Base-by-base conservation (phyloP, 192 early-diverging fungal species). In the Mortierella antarctica region DNA sequence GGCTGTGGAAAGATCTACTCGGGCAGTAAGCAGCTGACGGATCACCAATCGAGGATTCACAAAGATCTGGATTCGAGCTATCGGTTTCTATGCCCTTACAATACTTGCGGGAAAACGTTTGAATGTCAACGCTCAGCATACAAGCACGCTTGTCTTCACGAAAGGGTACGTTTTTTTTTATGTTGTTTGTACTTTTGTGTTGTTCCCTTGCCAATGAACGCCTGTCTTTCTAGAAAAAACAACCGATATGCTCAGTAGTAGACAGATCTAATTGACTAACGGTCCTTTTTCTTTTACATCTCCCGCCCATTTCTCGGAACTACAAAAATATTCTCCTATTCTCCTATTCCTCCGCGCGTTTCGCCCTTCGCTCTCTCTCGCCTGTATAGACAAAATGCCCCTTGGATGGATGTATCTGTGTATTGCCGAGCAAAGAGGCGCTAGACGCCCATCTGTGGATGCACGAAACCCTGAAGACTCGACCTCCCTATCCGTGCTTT, bases 391-490 rank as follows among this genome's bases (percentile, higher is more conserved):
- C 67, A 62, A 57, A 80, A 68, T 80, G 77, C 60, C 69, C 77
- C 5, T 61, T 80, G 12, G 65, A 71, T 18, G 77, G 64, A n/a
- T 80, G 77, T 31, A 23, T 46, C 7, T 72, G 69, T 57, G 18
- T 80, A 46, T 20, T 80, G 45, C 70, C 77, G 12, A 67, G 67
- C n/a, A 47, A 56, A 12, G 64, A 67, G 21, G 70, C 69, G 17
- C 20, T 80, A 40, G 70, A 80, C 1, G 77, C 69, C 44, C 77
- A 80, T 67, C 45, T 80, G 17, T 80, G 64, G 57, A 80, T 80
- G 77, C 77, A 80, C 48, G 68, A 80, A 21, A 80, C 77, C 7
- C 60, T 80, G 23, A 80, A 71, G 70, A 80, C 70, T n/a, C 59
- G 56, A 39, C 77, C 77, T 12, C 77, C 77, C 18, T 80, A 80